These are phyloP conservation scores for Cytospora schulzeri DNA, from an alignment of 2,329 filamentous ascomycete genomes.

Conservation along the genomic window DNA sequence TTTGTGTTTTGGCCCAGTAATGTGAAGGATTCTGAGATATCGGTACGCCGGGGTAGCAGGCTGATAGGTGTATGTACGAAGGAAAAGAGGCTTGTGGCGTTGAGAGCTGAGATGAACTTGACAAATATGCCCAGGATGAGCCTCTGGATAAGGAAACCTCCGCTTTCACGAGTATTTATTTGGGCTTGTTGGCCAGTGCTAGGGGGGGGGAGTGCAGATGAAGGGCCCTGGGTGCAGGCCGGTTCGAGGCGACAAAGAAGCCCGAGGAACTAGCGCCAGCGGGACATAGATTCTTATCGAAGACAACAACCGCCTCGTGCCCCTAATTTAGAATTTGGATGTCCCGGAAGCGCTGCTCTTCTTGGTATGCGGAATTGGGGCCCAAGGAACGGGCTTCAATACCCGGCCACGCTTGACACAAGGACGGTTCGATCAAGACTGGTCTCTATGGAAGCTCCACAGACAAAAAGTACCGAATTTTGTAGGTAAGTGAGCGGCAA, in stretches of 20 bases:
- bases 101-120: background rate
- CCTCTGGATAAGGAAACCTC: background rate
- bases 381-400: slow-evolving; percentile 11
- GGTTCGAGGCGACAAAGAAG: slow-evolving; percentile 6
- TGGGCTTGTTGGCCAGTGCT: background rate
- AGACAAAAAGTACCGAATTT: background rate
- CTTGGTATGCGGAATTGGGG: slow-evolving; percentile 11
- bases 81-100: background rate
- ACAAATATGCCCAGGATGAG: background rate
- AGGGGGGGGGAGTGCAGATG: background rate
- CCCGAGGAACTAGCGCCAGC: slow-evolving; percentile 12
- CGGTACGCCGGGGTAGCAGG: background rate
- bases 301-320: slow-evolving; percentile 7
- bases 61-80: background rate
- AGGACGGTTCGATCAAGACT: background rate
- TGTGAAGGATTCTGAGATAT: background rate
- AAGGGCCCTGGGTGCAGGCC: slow-evolving; percentile 4
- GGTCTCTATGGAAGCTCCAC: slow-evolving; percentile 10
- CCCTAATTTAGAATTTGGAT: slow-evolving; percentile 3
- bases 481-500: slow-evolving; percentile 1
- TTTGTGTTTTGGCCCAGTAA: background rate
- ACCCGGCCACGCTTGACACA: slow-evolving; percentile 11
- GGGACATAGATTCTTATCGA: slow-evolving; percentile 1
- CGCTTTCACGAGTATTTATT: background rate
- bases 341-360: slow-evolving; percentile 13